Percentiles rank a stretch among this genome's conserved stretches.
phyloP scores from a whole-genome alignment of 2,329 filamentous ascomycete species.

The Pestalotiopsis sp. region DNA sequence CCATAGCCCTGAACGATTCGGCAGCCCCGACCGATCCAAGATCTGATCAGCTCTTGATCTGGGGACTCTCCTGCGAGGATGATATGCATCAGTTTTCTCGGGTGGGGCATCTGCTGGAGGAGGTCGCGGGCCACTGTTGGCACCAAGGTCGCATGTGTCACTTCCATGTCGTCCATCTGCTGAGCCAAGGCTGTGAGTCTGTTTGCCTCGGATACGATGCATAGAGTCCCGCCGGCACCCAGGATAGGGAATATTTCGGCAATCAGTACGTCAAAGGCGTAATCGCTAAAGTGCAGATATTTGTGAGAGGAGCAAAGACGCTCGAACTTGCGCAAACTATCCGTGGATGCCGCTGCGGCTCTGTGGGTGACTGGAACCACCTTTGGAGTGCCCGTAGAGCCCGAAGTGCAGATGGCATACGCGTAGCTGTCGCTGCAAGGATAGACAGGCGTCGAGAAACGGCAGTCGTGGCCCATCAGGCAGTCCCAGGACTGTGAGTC shows the following conservation, averaged over 20 bases:
- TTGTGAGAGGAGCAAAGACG: neutral
- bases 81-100: conserved; percentile 19
- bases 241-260: neutral
- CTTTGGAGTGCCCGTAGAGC: neutral
- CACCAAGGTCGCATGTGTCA: conserved; percentile 21
- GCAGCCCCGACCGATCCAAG: conserved; percentile 14
- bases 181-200: neutral
- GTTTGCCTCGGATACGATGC: neutral
- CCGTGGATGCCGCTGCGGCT: neutral
- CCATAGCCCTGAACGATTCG: conserved; percentile 12
- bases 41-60: conserved; percentile 21
- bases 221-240: neutral
- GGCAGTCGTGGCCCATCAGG: neutral
- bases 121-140: conserved; percentile 22
- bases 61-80: conserved; percentile 30
- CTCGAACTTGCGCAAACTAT: neutral
- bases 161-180: conserved; percentile 8
- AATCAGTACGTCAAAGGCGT: neutral
- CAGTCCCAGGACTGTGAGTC: neutral
- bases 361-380: neutral
- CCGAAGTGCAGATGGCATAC: neutral
- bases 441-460: neutral
- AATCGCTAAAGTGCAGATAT: neutral
- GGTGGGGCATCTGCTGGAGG: neutral
- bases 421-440: neutral